phyloP scores from a whole-genome alignment of 106 monocot species.

The Dactylorhiza incarnata region DNA sequence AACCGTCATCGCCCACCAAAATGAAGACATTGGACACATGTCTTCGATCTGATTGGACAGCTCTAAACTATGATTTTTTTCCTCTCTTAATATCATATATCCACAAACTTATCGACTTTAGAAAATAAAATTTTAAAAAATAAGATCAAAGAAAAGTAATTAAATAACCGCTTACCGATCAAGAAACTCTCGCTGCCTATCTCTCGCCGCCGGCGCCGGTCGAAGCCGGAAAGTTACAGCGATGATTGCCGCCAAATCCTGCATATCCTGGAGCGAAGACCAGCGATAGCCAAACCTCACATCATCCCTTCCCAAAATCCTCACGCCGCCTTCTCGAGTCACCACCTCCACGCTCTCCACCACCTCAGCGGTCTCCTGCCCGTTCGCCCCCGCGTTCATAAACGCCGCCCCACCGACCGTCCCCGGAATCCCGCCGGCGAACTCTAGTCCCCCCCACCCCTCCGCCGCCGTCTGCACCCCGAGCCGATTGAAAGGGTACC shows the following conservation, averaged over 20 bases:
- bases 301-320: constrained; percentile 4
- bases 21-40: too few species aligned
- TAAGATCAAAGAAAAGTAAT: too few species aligned
- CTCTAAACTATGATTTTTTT: too few species aligned
- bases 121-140: too few species aligned
- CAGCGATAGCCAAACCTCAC: constrained; percentile 8
- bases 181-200: constrained; percentile 2
- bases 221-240: constrained; percentile 9
- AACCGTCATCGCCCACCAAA: too few species aligned
- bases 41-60: too few species aligned
- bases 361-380: constrained; percentile 9
- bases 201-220: constrained; percentile 10
- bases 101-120: too few species aligned
- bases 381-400: constrained; percentile 13
- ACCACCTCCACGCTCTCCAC: constrained; percentile 11
- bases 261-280: constrained; percentile 15
- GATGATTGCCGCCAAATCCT: constrained; percentile 7
- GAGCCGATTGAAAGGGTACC: constrained; percentile 15
- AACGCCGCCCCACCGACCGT: constrained; percentile 13
- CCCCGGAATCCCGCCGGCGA: constrained; percentile 14
- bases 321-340: constrained; percentile 5
- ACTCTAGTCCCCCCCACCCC: constrained; percentile 11
- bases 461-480: constrained; percentile 11
- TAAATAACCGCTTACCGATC: background rate
- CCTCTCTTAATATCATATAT: too few species aligned